Conservation (phyloP, 83 land plant genomes). For the Thuja plicata region DNA sequence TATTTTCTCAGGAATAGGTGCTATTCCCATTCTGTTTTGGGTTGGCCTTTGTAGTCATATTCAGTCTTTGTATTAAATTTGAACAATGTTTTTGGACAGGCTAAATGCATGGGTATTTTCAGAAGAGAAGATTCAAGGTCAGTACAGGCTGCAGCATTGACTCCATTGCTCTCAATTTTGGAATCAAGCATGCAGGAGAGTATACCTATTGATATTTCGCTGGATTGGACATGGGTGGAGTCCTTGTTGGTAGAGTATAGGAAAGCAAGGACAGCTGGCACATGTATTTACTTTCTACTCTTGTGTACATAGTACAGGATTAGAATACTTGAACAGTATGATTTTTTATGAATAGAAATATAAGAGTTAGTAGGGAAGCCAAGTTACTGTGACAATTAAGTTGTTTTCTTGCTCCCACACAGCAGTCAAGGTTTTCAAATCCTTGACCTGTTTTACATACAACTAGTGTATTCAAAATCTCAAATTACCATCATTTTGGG, state of each 20-base stretch:
- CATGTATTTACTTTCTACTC: constrained; percentile 26
- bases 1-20: neutral
- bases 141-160: constrained; percentile 52
- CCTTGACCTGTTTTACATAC: neutral
- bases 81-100: constrained; percentile 22
- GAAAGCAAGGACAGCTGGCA: constrained; percentile 35
- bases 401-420: neutral
- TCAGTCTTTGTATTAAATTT: neutral
- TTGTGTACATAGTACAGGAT: neutral
- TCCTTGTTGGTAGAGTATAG: constrained; percentile 31
- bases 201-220: constrained; percentile 6
- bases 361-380: neutral
- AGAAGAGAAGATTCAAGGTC: constrained; percentile 47
- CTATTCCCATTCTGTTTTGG: neutral
- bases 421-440: neutral
- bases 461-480: neutral
- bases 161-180: constrained; percentile 33
- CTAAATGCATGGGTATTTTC: constrained; percentile 28
- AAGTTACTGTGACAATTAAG: neutral
- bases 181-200: constrained; percentile 24
- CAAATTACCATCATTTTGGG: neutral
- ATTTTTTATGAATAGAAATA: neutral
- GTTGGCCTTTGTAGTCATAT: neutral
- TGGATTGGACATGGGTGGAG: constrained; percentile 34
- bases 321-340: neutral